A percentile compares a stretch with the other conserved stretches of the same genome.
phyloP scores from a whole-genome alignment of 2,329 filamentous ascomycete species.

The Kalmusia sp. region DNA sequence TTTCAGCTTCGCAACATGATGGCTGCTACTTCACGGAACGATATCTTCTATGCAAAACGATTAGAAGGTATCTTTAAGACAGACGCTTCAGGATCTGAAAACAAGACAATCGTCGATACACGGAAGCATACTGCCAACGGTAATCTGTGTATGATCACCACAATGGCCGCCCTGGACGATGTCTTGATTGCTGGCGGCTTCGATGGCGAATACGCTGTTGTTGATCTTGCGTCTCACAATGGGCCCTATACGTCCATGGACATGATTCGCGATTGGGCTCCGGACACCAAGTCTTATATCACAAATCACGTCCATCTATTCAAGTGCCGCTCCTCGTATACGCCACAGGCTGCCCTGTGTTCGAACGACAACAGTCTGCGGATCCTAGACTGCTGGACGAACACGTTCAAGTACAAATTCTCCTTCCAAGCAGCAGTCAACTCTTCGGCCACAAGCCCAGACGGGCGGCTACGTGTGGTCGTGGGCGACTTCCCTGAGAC shows the following conservation, averaged over 20 bases:
- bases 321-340: slow-evolving; percentile 54
- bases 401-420: slow-evolving; percentile 64
- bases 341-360: slow-evolving; percentile 61
- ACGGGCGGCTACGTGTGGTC: slow-evolving; percentile 73
- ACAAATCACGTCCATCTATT: slow-evolving; percentile 66
- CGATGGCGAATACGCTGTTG: slow-evolving; percentile 63
- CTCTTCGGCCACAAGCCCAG: slow-evolving; percentile 74
- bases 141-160: slow-evolving; percentile 57
- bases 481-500: slow-evolving; percentile 74
- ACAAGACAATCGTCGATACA: slow-evolving; percentile 58
- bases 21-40: slow-evolving; percentile 61
- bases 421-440: slow-evolving; percentile 71
- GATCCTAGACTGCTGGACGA: slow-evolving; percentile 62
- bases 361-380: slow-evolving; percentile 65
- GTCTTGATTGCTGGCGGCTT: slow-evolving; percentile 64
- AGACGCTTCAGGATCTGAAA: slow-evolving; percentile 52
- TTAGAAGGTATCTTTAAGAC: slow-evolving; percentile 56
- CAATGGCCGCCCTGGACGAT: slow-evolving; percentile 58
- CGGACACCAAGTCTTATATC: slow-evolving; percentile 59
- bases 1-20: slow-evolving; percentile 67
- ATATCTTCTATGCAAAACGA: slow-evolving; percentile 60
- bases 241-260: slow-evolving; percentile 50
- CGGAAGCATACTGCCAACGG: slow-evolving; percentile 49
- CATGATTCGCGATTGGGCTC: slow-evolving; percentile 56
- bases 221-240: slow-evolving; percentile 47